Base-by-base conservation (phyloP, 495 filamentous ascomycete species). In the Daldinia childiae region DNA sequence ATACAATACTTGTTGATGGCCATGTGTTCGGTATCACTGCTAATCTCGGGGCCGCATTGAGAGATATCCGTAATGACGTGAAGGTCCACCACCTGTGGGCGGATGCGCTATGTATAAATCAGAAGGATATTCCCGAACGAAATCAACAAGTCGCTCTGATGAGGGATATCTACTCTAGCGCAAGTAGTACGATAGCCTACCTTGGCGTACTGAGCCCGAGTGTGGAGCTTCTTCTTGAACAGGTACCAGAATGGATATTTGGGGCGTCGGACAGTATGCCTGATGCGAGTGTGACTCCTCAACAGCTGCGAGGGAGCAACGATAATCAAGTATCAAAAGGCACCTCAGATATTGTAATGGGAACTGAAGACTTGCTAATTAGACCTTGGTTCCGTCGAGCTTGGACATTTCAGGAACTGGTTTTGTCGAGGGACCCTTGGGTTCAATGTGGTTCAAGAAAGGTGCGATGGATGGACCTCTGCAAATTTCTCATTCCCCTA, bases 31-130 rank as follows among this genome's bases (percentile, higher is more conserved):
- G 34, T 0, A 71, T 74, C 39, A 65, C 64, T 9, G 50, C 36
- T 1, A 74, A 72, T 30, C 32, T 72, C 6, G 36, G 58, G 0
- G 57, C 41, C 14, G 70, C 74, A 8, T 52, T 76, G 6, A 59
- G 62, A 6, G 58, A 74, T 32, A 32, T 76, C 4, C 74, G 74
- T 12, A 39, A 71, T 27, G 12, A 15, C 0, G 45, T 7, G 0
- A 60, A 56, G 11, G 39, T 45, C 1, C 65, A 43, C 34, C 48
- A 6, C 4, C 0, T 72, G 6, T 68, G 64, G 64, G 43, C 63
- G 1, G 75, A 77, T 41, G 69, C 75, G 8, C 3, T 77, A 19
- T 77, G 75, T 36, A 77, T 77, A 24, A 29, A 77, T 61, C 75
- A 77, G 34, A 15, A 12, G 1, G 54, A 75, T 41, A 56, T 62